Base-by-base conservation (phyloP, 345 rosid genomes). In the Populus tremula region DNA sequence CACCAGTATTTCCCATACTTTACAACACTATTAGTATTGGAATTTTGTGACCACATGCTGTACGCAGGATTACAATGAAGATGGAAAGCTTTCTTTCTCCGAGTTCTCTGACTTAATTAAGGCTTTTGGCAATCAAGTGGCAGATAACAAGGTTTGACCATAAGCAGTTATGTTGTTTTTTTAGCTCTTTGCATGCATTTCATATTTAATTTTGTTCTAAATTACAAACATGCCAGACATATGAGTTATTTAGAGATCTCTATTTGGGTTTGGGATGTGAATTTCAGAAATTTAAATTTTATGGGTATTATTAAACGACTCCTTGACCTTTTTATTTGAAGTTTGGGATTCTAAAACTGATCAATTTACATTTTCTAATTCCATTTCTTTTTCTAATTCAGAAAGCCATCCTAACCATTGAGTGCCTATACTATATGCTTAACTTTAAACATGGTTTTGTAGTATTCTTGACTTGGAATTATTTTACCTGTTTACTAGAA, bases 61-160 rank as follows among this genome's bases (percentile, higher is more conserved):
- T 83, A 76, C 45, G 12, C 87, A 94, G 98, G 98, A 95, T 83
- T 87, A 86, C 76, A 78, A 95, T 84, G 89, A 84, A 82, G 98
- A 95, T 90, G 99, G 99, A 75, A 80, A 79, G 69, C 97, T 95
- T 73, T 90, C 99, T 29, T 86, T 90, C 77, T 81, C 91, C 0
- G 98, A 95, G 86, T 91, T 95, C 81, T 89, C 91, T 43, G 89
- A 88, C 85, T 82, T 95, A 71, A 88, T 95, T 25, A 76, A 81
- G 82, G 98, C 94, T 72, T 95, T 93, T 81, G 99, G 99, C 70
- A 95, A 93, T 67, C 87, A 80, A 80, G 86, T 87, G 71, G 99
- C 99, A 47, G 86, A 83, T 79, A 77, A 84, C 62, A 93, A 95
- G 99, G 99, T 95, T 79, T 49, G 86, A 75, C 72, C 67, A 75